These are phyloP conservation scores for Globisporangium splendens DNA, from an alignment of 352 stramenopile genomes.

Conservation along the genomic window DNA sequence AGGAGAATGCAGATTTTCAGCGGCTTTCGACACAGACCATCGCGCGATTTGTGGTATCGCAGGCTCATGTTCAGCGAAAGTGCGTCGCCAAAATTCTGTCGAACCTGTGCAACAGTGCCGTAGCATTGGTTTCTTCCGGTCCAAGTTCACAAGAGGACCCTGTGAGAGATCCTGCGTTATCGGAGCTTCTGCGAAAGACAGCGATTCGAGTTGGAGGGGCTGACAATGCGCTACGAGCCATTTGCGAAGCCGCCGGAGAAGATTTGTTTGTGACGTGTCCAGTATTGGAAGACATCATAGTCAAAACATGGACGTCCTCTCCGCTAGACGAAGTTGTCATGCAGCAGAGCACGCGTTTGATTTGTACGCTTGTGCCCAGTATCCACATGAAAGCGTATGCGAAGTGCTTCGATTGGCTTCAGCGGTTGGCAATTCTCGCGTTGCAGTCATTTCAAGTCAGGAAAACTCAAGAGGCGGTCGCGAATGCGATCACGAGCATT, in stretches of 20 bases:
- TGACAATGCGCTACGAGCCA: slow-evolving; percentile 30
- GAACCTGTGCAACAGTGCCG: slow-evolving; percentile 71
- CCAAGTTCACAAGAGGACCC: neutral
- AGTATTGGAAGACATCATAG: slow-evolving; percentile 31
- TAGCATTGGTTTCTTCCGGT: slow-evolving; percentile 26
- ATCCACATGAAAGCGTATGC: slow-evolving; percentile 24
- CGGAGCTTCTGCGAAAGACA: slow-evolving; percentile 27
- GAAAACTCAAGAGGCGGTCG: slow-evolving; percentile 28
- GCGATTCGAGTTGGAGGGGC: slow-evolving; percentile 42
- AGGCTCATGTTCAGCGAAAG: slow-evolving; percentile 52
- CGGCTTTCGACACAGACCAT: slow-evolving; percentile 43
- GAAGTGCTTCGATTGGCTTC: slow-evolving; percentile 45
- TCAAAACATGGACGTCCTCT: slow-evolving; percentile 28
- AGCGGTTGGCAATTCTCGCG: slow-evolving; percentile 23
- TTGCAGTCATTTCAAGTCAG: slow-evolving; percentile 20
- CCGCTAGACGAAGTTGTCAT: slow-evolving; percentile 27
- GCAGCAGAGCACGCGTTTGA: slow-evolving; percentile 49
- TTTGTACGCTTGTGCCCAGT: slow-evolving; percentile 33
- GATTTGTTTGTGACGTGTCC: slow-evolving; percentile 32
- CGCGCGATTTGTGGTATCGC: slow-evolving; percentile 50
- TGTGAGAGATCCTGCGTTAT: neutral
- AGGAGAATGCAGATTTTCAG: slow-evolving; percentile 43
- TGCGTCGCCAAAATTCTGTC: slow-evolving; percentile 76
- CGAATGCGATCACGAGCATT: slow-evolving; percentile 43
- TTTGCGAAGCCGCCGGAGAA: slow-evolving; percentile 30